These are phyloP conservation scores for Kentomonas sorsogonicus DNA, from an alignment of 208 protist species.

Conservation along the genomic window DNA sequence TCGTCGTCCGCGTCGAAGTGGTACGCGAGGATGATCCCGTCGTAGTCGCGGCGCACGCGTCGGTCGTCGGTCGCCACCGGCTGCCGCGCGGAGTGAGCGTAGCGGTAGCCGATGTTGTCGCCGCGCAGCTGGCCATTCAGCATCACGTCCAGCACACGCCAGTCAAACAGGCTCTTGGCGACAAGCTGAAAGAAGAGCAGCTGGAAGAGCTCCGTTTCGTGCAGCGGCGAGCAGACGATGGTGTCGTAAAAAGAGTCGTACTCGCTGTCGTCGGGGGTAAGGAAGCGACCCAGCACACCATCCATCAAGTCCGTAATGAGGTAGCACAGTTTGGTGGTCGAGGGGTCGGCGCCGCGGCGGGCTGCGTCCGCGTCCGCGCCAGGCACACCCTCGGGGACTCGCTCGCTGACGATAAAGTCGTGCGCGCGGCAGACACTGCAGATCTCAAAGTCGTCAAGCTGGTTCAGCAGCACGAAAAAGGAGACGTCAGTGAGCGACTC, in stretches of 20 bases:
- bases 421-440: slow-evolving; percentile 40
- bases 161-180: slow-evolving; percentile 67
- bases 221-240: slow-evolving; percentile 64
- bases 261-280: slow-evolving; percentile 62
- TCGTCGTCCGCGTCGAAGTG: slow-evolving; percentile 28
- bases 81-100: slow-evolving; percentile 16
- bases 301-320: slow-evolving; percentile 80
- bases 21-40: slow-evolving; percentile 59
- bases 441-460: slow-evolving; percentile 61
- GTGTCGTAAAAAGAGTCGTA: slow-evolving; percentile 82
- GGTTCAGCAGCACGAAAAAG: slow-evolving; percentile 77
- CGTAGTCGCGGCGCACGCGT: slow-evolving; percentile 23
- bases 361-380: slow-evolving; percentile 38
- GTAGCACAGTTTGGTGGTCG: slow-evolving; percentile 63
- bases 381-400: slow-evolving; percentile 40
- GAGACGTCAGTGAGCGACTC: slow-evolving; percentile 79
- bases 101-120: slow-evolving; percentile 78
- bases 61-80: slow-evolving; percentile 3
- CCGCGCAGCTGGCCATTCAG: slow-evolving; percentile 79
- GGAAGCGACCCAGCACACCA: slow-evolving; percentile 76
- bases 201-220: slow-evolving; percentile 74
- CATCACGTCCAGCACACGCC: slow-evolving; percentile 78
- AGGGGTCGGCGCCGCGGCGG: slow-evolving; percentile 18
- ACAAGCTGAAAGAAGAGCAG: slow-evolving; percentile 77
- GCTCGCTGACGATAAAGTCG: slow-evolving; percentile 72